Evolutionary conservation across 768 basidiomycete genomes (phyloP).

Genomic region (Boletus bicolor): DNA sequence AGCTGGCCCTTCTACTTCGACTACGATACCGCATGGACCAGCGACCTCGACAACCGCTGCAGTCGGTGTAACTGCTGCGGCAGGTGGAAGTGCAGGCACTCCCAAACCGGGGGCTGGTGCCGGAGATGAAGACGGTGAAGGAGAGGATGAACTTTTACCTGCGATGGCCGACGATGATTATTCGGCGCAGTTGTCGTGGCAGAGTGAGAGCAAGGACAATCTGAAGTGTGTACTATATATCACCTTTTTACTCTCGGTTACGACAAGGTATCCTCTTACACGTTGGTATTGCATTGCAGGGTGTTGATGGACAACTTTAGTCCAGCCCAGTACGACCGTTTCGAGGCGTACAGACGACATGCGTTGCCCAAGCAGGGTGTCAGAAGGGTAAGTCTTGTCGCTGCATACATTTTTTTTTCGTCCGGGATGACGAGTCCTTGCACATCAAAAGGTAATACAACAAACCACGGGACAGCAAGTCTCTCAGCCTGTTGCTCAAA

Average conservation of each 20-base stretch:
- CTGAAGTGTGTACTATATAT: constrained; percentile 52
- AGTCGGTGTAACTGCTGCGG: not conserved
- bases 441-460: constrained; percentile 64
- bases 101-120: constrained; percentile 13
- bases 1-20: constrained; percentile 13
- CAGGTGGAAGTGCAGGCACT: not conserved
- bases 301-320: constrained; percentile 89
- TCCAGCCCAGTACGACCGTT: constrained; percentile 80
- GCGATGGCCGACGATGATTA: constrained; percentile 91
- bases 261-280: not conserved
- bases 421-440: not conserved
- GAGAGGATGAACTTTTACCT: constrained; percentile 74
- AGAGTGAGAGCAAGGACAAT: constrained; percentile 87
- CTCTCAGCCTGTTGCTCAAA: constrained; percentile 82
- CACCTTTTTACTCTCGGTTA: not conserved
- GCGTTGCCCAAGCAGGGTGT: constrained; percentile 82
- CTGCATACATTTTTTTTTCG: not conserved
- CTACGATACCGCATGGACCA: not conserved
- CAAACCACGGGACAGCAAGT: constrained; percentile 78
- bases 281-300: constrained; percentile 35
- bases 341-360: constrained; percentile 83
- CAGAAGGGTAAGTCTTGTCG: constrained; percentile 52
- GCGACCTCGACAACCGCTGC: not conserved
- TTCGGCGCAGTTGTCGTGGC: constrained; percentile 77
- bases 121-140: constrained; percentile 57